These are phyloP conservation scores for Naganishia kalamii DNA, from an alignment of 768 basidiomycete genomes.

Conservation along the genomic window DNA sequence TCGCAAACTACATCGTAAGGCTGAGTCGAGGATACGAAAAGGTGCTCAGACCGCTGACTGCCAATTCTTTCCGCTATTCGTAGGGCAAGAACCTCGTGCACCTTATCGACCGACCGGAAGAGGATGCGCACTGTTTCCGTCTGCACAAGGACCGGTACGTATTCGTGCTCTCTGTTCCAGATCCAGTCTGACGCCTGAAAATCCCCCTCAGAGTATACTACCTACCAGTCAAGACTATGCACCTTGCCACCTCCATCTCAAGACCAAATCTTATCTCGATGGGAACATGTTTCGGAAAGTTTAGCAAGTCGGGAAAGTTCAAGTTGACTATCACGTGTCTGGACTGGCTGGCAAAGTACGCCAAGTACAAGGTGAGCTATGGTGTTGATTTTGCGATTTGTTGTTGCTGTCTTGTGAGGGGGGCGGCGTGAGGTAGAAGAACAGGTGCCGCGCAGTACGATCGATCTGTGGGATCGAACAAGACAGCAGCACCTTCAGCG, in stretches of 20 bases:
- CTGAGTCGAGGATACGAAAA: too few relatives aligned
- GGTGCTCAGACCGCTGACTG: too few relatives aligned
- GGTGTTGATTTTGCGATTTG: too few relatives aligned
- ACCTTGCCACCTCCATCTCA: slow-evolving; percentile 82
- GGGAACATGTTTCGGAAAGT: slow-evolving; percentile 96
- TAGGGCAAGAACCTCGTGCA: slow-evolving; percentile 95
- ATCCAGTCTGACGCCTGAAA: neutral
- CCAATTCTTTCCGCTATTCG: neutral
- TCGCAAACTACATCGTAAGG: slow-evolving; percentile 91
- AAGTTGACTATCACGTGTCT: slow-evolving; percentile 90
- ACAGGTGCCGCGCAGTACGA: too few relatives aligned
- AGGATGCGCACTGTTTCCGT: slow-evolving; percentile 88
- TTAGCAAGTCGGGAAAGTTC: slow-evolving; percentile 94
- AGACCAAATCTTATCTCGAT: slow-evolving; percentile 84
- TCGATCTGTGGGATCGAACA: too few relatives aligned
- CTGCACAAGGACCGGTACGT: slow-evolving; percentile 72
- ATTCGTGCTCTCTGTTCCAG: neutral
- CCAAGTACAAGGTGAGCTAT: slow-evolving; percentile 84
- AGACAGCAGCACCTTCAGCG: too few relatives aligned
- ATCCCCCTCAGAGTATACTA: slow-evolving; percentile 63
- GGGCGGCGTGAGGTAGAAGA: neutral
- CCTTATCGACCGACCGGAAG: slow-evolving; percentile 83
- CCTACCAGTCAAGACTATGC: slow-evolving; percentile 90
- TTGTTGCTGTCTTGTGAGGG: too few relatives aligned
- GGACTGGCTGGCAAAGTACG: slow-evolving; percentile 89